Base-by-base conservation (phyloP, 2,329 filamentous ascomycete species). In the Tolypocladium inflatum region DNA sequence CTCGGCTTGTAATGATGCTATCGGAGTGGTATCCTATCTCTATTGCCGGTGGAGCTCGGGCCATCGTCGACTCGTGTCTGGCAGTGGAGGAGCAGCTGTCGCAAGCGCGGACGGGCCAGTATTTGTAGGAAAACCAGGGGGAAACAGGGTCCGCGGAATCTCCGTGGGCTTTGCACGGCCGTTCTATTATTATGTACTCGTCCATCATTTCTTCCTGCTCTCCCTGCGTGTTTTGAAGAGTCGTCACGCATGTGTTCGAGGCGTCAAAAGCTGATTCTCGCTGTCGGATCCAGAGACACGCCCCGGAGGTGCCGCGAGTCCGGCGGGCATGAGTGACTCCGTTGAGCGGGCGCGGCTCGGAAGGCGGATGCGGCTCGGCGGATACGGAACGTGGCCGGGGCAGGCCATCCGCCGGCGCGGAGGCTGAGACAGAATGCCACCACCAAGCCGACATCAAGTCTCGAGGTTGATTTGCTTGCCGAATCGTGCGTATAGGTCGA, bases 391-490 rank as follows among this genome's bases (percentile, higher is more conserved):
- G 33, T 43, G 33, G 30, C 3, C 21, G 26, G 17, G 8, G 41
- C 37, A 23, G 26, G 39, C 33, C 19, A 21, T 21, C 33, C 38
- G 38, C 7, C 30, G 23, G 54, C 33, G 35, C 13, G 21, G 38
- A 30, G 10, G 48, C 48, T 52, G 48, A 50, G 45, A 52, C 48
- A 21, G 30, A 52, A 21, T n/a, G 30, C 30, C 19, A 54, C n/a
- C 19, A 21, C 2, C n/a, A 48, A 7, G n/a, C 23, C 30, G 39
- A 23, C 48, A 7, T 82, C 79, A 94, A 65, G 89, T 90, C 75
- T 99, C 94, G 63, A 97, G 80, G 75, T 99, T 99, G 79, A 99
- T 99, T 72, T 92, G 96, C 73, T 89, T 86, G 58, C 94, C 94
- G 75, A 99, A 99, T 61, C 95, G 85, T 39, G 91, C 92, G 75